These are phyloP conservation scores for Isatis tinctoria DNA, from an alignment of 345 rosid species.

Conservation along the genomic window DNA sequence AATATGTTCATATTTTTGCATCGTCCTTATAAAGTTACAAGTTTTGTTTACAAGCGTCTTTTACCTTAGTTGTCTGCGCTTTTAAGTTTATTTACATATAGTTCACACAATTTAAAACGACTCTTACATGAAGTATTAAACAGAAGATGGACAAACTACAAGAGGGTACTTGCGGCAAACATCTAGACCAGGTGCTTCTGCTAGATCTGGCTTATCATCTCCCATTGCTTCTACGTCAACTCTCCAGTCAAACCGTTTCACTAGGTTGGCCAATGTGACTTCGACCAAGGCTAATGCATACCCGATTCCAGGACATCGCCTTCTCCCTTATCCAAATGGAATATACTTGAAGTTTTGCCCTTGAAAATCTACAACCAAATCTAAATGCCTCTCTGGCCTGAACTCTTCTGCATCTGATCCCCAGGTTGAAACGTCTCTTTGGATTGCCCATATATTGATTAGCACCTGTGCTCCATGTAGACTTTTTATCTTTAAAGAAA, in stretches of 20 bases:
- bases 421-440: conserved; percentile 14
- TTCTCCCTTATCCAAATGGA: conserved; percentile 28
- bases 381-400: conserved; percentile 26
- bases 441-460: conserved; percentile 30
- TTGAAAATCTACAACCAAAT: not conserved
- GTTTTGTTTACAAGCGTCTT: too few species aligned
- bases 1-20: too few species aligned
- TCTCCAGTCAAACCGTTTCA: conserved; percentile 23
- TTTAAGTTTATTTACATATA: too few species aligned
- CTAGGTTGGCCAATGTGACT: not conserved
- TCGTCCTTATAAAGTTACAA: too few species aligned
- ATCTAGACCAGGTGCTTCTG: not conserved
- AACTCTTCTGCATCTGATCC: conserved; percentile 25
- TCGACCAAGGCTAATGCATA: conserved; percentile 7
- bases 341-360: conserved; percentile 25
- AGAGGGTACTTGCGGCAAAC: conserved; percentile 8
- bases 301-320: conserved; percentile 12
- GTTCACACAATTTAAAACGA: too few species aligned
- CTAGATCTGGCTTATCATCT: not conserved
- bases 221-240: not conserved
- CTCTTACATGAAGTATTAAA: too few species aligned
- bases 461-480: too few species aligned
- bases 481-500: too few species aligned
- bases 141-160: not conserved
- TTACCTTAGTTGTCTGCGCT: too few species aligned